A percentile compares a stretch with the other conserved stretches of the same genome.
These are phyloP conservation scores for Alloascoidea hylecoeti DNA, from an alignment of 805 yeast species.

Conservation along the genomic window DNA sequence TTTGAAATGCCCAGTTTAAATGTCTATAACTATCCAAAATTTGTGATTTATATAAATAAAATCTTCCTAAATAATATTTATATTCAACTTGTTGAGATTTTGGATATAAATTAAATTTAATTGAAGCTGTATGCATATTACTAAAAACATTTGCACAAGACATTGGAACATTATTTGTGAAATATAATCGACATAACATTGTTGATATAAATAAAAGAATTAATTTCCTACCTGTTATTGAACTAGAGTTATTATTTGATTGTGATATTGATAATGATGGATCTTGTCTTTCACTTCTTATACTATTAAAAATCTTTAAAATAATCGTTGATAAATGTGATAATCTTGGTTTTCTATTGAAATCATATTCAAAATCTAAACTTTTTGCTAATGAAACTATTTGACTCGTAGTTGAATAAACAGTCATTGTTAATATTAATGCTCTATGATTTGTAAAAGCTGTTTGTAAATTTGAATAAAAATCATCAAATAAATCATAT, in stretches of 20 bases:
- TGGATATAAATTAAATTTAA: slow-evolving; percentile 25
- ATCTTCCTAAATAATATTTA: slow-evolving; percentile 41
- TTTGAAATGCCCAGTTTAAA: slow-evolving; percentile 36
- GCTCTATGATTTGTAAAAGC: slow-evolving; percentile 20
- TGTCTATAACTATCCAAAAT: slow-evolving; percentile 37
- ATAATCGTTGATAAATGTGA: slow-evolving; percentile 38
- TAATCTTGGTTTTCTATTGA: slow-evolving; percentile 20
- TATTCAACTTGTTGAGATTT: slow-evolving; percentile 37
- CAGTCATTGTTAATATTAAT: slow-evolving; percentile 8
- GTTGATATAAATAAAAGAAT: slow-evolving; percentile 40
- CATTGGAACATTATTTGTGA: slow-evolving; percentile 21
- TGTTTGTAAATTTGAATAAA: slow-evolving; percentile 24
- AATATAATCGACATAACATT: slow-evolving; percentile 41
- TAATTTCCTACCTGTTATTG: slow-evolving; percentile 23
- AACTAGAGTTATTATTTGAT: slow-evolving; percentile 5
- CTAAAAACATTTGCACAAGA: slow-evolving; percentile 33
- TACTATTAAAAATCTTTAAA: slow-evolving; percentile 44
- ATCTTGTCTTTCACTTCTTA: slow-evolving; percentile 30
- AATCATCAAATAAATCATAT: slow-evolving; percentile 35
- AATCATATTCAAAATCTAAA: slow-evolving; percentile 7
- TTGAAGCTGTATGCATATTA: slow-evolving; percentile 37
- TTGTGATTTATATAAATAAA: slow-evolving; percentile 37
- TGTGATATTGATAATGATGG: slow-evolving; percentile 6
- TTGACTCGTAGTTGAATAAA: slow-evolving; percentile 4
- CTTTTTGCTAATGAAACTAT: slow-evolving; percentile 8